Base-by-base conservation (phyloP, 306 rosid genomes). In the Geum urbanum region DNA sequence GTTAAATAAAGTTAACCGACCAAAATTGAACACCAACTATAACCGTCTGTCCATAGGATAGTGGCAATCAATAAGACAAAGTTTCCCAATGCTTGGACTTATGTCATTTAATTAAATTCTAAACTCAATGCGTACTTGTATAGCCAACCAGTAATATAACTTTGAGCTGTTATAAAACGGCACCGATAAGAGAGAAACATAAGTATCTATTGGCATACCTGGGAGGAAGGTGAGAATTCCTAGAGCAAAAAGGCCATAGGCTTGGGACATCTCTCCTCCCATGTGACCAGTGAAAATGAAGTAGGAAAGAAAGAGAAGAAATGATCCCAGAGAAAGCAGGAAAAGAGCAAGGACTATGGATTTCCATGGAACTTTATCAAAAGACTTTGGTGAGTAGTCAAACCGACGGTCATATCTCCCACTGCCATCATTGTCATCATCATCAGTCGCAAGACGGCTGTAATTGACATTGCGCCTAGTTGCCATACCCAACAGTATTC, bases 201-300 rank as follows among this genome's bases (percentile, higher is more conserved):
- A 65, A 51, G 53, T 72, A 56, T 24, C 64, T 63, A 53, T 68
- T 9, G 27, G 44, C 76, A 63, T 83, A 91, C 99, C 97, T 74
- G 99, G 99, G 57, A 94, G 99, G 82, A 89, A 94, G 83, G 97
- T 81, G 54, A 95, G 92, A 80, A 80, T 46, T 45, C 99, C 99
- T 14, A 95, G 73, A 55, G 87, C 91, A 54, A 95, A 71, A 81
- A 91, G 97, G 57, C 97, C 96, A 80, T 81, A 95, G 59, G 92
- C 99, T 80, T 91, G 99, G 65, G 99, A 84, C 14, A 37, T 72
- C 32, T 94, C 99, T 67, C 99, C 99, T 46, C 86, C 95, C 99
- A 95, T 95, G 77, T 95, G 99, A 82, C 97, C 95, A 1, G 88
- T 80, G 78, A 86, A 86, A 81, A 91, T 82, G 81, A 91, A 95